phyloP scores from a whole-genome alignment of 1,284 basidiomycete species.

The Ustilago hordei region DNA sequence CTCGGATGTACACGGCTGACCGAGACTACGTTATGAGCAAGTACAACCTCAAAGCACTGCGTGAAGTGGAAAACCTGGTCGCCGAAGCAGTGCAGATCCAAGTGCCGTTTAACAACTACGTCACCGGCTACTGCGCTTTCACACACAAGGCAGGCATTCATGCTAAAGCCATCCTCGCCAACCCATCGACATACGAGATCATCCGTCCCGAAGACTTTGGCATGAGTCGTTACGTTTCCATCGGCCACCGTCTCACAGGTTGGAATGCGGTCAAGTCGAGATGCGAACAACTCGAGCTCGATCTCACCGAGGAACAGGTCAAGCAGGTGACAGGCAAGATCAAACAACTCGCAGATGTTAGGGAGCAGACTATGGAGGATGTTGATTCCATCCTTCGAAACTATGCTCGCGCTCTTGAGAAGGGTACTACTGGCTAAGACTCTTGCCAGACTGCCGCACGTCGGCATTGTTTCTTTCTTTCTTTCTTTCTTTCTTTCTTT shows the following conservation, averaged over 20 bases:
- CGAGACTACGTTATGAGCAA: constrained; percentile 99
- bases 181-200: constrained; percentile 88
- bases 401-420: constrained; percentile 59
- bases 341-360: constrained; percentile 98
- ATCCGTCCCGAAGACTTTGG: constrained; percentile 86
- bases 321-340: constrained; percentile 98
- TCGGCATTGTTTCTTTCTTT: too few species aligned
- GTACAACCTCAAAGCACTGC: constrained; percentile 97
- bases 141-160: constrained; percentile 99
- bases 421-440: constrained; percentile 29
- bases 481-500: too few species aligned
- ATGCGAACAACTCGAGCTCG: constrained; percentile 93
- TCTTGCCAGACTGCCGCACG: not conserved
- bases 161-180: constrained; percentile 99
- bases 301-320: constrained; percentile 85
- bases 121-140: constrained; percentile 96
- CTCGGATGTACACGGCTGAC: constrained; percentile 84
- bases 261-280: constrained; percentile 99
- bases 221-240: constrained; percentile 96
- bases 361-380: constrained; percentile 98
- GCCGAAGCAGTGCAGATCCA: constrained; percentile 98
- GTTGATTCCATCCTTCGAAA: constrained; percentile 96
- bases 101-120: constrained; percentile 93
- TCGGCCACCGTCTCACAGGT: constrained; percentile 95
- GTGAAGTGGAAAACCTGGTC: constrained; percentile 98